Conservation (phyloP, 139 green algal species). For the Asterochloris erici region DNA sequence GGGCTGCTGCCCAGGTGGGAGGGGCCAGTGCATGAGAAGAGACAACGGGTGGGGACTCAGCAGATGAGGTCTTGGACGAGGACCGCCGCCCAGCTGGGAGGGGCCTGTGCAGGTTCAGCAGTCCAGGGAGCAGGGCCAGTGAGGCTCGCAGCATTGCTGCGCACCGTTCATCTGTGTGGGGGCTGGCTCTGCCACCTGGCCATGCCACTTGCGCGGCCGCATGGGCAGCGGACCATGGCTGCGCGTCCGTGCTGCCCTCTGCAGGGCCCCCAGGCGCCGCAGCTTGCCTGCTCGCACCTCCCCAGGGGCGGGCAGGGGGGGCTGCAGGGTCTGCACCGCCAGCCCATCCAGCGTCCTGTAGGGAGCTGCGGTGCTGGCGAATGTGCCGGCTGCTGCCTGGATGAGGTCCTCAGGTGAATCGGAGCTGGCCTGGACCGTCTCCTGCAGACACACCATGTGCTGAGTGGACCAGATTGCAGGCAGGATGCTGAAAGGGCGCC, state of each 20-base stretch:
- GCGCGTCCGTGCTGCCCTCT: neutral
- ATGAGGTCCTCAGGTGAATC: too few relatives aligned
- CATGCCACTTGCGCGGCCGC: neutral
- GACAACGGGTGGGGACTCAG: neutral
- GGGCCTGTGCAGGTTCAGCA: neutral
- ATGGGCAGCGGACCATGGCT: slow-evolving; percentile 11
- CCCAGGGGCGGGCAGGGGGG: neutral
- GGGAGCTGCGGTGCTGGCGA: too few relatives aligned
- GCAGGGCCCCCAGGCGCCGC: neutral
- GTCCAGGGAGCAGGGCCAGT: neutral
- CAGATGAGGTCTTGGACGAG: neutral
- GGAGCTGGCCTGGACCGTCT: too few relatives aligned
- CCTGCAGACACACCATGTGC: too few relatives aligned
- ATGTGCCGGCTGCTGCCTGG: too few relatives aligned
- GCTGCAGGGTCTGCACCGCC: slow-evolving; percentile 6
- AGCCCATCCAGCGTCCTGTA: neutral
- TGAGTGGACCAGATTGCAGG: too few relatives aligned
- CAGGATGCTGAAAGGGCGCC: too few relatives aligned
- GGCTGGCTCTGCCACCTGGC: neutral
- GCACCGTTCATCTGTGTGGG: neutral
- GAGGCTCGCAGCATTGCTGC: neutral
- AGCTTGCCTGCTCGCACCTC: neutral
- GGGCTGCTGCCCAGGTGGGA: neutral
- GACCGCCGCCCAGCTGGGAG: neutral
- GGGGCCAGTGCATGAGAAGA: neutral